Conservation (phyloP, 306 rosid species). For the Gynostemma pentaphyllum region DNA sequence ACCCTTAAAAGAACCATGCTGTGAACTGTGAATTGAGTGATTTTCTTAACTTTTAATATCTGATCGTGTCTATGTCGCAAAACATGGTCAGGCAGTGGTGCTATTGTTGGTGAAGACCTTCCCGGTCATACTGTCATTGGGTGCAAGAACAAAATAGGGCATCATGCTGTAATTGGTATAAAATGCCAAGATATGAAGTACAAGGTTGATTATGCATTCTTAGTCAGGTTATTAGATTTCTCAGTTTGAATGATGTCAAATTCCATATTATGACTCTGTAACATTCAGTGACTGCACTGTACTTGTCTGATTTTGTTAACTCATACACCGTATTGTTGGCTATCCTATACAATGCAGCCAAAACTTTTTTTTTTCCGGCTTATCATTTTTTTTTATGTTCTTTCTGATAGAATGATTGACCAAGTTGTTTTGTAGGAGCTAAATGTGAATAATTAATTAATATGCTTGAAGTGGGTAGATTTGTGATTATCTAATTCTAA, state of each 20-base stretch:
- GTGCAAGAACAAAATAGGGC: conserved; percentile 64
- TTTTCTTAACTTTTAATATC: not conserved
- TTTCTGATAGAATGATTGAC: not conserved
- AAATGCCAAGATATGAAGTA: conserved; percentile 86
- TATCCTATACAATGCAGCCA: too few species aligned
- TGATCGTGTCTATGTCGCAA: not conserved
- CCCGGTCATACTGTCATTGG: conserved; percentile 73
- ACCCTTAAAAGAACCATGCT: too few species aligned
- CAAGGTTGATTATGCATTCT: conserved; percentile 36
- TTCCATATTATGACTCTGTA: not conserved
- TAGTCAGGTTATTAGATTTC: not conserved
- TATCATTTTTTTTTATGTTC: not conserved
- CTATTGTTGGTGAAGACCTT: conserved; percentile 81
- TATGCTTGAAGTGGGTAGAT: not conserved
- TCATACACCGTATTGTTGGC: not conserved
- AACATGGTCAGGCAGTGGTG: conserved; percentile 67
- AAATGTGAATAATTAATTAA: not conserved
- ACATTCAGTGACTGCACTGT: not conserved
- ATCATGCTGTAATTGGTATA: conserved; percentile 81
- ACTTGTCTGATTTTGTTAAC: not conserved
- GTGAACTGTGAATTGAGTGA: too few species aligned
- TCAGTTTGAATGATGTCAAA: not conserved
- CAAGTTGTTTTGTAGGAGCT: not conserved
- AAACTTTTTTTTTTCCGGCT: too few species aligned
- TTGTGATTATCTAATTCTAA: not conserved